These are phyloP conservation scores for Vicia villosa DNA, from an alignment of 306 rosid species.

Conservation along the genomic window DNA sequence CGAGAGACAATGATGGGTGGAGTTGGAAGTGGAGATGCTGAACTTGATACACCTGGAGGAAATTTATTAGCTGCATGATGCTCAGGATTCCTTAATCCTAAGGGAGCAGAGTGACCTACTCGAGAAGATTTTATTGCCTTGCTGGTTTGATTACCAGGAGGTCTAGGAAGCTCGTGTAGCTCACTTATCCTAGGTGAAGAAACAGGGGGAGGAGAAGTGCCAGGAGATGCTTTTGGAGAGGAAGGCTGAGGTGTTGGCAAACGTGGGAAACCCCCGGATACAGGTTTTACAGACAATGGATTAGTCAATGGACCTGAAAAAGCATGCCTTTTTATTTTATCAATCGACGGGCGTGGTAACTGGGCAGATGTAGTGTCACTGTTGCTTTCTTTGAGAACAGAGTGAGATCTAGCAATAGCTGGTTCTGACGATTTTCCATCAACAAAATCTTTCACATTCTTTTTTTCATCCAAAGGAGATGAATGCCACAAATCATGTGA, in stretches of 20 bases:
- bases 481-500: slow-evolving; percentile 71
- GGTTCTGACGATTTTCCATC: slow-evolving; percentile 51
- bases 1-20: slow-evolving; percentile 74
- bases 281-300: slow-evolving; percentile 57
- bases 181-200: slow-evolving; percentile 84
- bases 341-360: slow-evolving; percentile 65
- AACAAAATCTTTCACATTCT: slow-evolving; percentile 55
- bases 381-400: slow-evolving; percentile 61
- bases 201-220: slow-evolving; percentile 73
- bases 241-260: slow-evolving; percentile 68
- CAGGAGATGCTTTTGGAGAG: slow-evolving; percentile 75
- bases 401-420: slow-evolving; percentile 44
- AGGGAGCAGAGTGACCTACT: slow-evolving; percentile 77
- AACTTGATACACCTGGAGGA: slow-evolving; percentile 54
- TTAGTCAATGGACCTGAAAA: slow-evolving; percentile 75
- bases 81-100: slow-evolving; percentile 65
- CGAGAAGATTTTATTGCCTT: slow-evolving; percentile 54
- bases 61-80: slow-evolving; percentile 45
- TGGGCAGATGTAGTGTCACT: slow-evolving; percentile 46
- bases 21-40: slow-evolving; percentile 85
- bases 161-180: slow-evolving; percentile 96
- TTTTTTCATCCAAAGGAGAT: slow-evolving; percentile 71
- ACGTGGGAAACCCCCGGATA: slow-evolving; percentile 55
- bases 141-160: slow-evolving; percentile 59
- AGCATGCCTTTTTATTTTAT: slow-evolving; percentile 62